These are phyloP conservation scores for Byssochlamys sp. DNA, from an alignment of 2,329 filamentous ascomycete genomes.

Conservation along the genomic window DNA sequence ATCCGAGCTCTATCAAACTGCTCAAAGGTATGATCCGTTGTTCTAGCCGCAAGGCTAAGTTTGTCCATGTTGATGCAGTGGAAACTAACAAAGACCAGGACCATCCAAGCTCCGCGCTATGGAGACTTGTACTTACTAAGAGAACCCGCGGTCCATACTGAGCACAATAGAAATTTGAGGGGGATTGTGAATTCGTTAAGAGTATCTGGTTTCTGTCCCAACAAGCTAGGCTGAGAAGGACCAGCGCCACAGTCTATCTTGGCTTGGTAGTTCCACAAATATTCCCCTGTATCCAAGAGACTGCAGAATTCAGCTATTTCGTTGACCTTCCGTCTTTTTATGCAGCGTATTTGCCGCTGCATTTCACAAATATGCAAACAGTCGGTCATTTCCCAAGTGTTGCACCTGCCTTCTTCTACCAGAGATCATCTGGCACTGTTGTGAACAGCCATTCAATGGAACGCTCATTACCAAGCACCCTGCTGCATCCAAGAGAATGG, in stretches of 20 bases:
- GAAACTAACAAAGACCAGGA: constrained; percentile 15
- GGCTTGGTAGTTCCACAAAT: constrained; percentile 7
- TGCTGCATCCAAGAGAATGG: not conserved
- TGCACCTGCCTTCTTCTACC: not conserved
- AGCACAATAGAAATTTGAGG: constrained; percentile 1
- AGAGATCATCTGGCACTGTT: not conserved
- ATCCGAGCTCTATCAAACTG: constrained; percentile 27
- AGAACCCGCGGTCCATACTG: constrained; percentile 2
- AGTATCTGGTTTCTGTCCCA: not conserved
- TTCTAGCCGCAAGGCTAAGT: not conserved
- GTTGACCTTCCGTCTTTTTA: not conserved
- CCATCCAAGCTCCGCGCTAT: constrained; percentile 37
- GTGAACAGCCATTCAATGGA: not conserved
- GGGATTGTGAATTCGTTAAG: constrained; percentile 1
- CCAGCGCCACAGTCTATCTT: constrained; percentile 12
- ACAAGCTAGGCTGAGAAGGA: constrained; percentile 8
- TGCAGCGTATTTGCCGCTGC: not conserved
- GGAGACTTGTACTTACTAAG: constrained; percentile 14
- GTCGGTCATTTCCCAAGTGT: not conserved
- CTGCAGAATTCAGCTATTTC: constrained; percentile 5
- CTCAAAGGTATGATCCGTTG: constrained; percentile 25
- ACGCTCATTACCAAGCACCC: not conserved
- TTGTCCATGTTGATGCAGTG: not conserved
- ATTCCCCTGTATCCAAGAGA: not conserved
- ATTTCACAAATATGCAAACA: not conserved